A percentile compares a stretch with the other conserved stretches of the same genome.
Conservation (phyloP, 345 rosid species). For the Eutrema heterophyllum region DNA sequence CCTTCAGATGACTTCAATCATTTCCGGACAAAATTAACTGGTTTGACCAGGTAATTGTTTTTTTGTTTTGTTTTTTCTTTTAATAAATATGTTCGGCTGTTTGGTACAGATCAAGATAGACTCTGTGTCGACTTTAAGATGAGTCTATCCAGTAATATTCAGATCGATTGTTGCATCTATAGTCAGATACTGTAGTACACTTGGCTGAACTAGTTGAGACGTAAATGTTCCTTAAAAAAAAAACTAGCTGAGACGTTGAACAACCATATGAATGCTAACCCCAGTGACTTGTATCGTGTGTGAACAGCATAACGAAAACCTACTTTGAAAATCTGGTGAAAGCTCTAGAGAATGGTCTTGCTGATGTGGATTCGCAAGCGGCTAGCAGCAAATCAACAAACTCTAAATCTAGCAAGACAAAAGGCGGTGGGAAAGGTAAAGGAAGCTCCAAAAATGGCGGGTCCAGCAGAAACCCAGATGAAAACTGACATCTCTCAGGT, state of each 20-base stretch:
- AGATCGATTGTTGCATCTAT: neutral
- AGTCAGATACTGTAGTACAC: neutral
- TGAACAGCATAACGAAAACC: slow-evolving; percentile 70
- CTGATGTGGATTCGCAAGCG: slow-evolving; percentile 46
- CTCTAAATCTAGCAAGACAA: slow-evolving; percentile 22
- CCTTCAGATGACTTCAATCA: slow-evolving; percentile 54
- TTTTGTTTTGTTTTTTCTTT: neutral
- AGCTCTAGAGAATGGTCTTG: slow-evolving; percentile 38
- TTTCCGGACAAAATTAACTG: slow-evolving; percentile 68
- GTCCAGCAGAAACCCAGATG: slow-evolving; percentile 18
- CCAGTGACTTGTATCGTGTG: neutral
- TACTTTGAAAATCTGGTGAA: slow-evolving; percentile 68
- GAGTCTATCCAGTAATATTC: neutral
- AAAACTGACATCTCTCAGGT: slow-evolving; percentile 19
- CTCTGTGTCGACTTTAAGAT: neutral
- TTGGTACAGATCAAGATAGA: neutral
- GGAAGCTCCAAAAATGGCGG: slow-evolving; percentile 29
- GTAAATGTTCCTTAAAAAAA: too few relatives aligned
- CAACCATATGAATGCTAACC: slow-evolving; percentile 12
- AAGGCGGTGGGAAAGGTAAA: slow-evolving; percentile 23
- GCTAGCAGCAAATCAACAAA: slow-evolving; percentile 28
- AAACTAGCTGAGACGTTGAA: neutral
- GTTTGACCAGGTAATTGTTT: slow-evolving; percentile 61
- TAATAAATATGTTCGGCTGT: neutral
- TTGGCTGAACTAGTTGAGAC: neutral